Base-by-base conservation (phyloP, 805 yeast genomes). In the Saccharomycodes ludwigii region DNA sequence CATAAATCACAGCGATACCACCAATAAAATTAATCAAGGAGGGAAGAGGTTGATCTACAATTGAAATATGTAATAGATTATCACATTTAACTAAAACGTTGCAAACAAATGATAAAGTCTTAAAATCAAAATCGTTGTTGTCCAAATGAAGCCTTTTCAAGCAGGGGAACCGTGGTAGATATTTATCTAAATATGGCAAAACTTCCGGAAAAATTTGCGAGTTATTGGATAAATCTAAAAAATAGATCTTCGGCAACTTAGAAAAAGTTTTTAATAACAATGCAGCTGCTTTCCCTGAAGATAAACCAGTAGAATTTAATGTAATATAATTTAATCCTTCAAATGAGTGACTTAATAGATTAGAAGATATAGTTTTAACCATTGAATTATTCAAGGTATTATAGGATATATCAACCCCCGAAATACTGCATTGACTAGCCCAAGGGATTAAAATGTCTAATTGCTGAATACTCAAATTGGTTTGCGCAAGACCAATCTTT, bases 361-460 rank as follows among this genome's bases (percentile, higher is more conserved):
- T 46, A 9, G 43, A 43, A 14, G 42, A 47, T 21, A 47, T 46
- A 8, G 44, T 43, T 30, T 45, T 54, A 37, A 49, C 48, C 34
- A 52, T 27, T n/a, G n/a, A n/a, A 9, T 50, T 42, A 12, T 49
- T 46, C 22, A 79, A 55, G 48, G 82, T 86, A 49, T 86, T 86
- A 47, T 77, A 86, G 3, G 94, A 93, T 14, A 86, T 45, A 59
- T 85, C 95, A 5, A 86, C 53, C 3, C 95, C 95, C 40, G 43
- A 58, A 46, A 51, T 54, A 53, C 38, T 50, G 30, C 40, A 50
- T 14, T 43, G 51, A 31, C 58, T 45, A 34, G 79, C 51, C 85
- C 88, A 83, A 29, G 68, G 54, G 5, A 71, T 63, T 16, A 82
- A 37, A 15, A 68, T 54, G 37, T 62, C 61, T 21, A 77, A 51